Evolutionary conservation across 345 rosid genomes (phyloP), one percentile per base, ranked within the genome.

Genomic region (Excoecaria agallocha): DNA sequence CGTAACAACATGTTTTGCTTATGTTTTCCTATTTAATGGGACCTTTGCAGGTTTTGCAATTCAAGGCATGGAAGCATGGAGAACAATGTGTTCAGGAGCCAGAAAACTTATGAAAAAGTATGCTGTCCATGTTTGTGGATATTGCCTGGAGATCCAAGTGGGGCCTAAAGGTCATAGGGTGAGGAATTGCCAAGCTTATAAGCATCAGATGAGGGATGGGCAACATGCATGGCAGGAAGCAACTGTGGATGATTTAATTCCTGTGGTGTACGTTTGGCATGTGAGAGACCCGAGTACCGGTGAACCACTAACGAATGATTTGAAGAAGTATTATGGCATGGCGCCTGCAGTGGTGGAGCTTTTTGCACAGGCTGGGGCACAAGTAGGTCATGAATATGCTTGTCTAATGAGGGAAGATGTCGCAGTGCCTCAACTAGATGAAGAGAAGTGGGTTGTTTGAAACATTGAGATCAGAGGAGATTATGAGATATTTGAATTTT

Each of bases 151-250:
- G 73, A 83, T 85, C 68, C 89, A 84, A 69, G 84, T 87, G 2
- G 91, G 87, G 64, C 82, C 84, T 43, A 84, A 74, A 81, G 90
- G 87, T 37, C 89, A 87, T 55, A 79, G 77, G 54, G 89, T 85
- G 22, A 83, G 89, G 79, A 80, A 82, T 48, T 85, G 86, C 70
- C 77, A 84, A 45, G 86, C 87, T 67, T 82, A 76, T 76, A 87
- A 85, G 83, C 89, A 85, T 72, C 89, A 87, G 80, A 82, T 82
- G 86, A 84, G 91, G 76, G 91, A 85, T 50, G 91, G 91, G 24
- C 85, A 87, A 73, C 91, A 85, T 70, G 91, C 80, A 54, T 85
- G 91, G 91, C 85, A 84, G 72, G 86, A 81, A 76, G 87, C 87
- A 75, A 82, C 80, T 0, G 74, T 86, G 45, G 85, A 84, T 71